These are phyloP conservation scores for Starmerella apicola DNA, from an alignment of 805 yeast species.

Conservation along the genomic window DNA sequence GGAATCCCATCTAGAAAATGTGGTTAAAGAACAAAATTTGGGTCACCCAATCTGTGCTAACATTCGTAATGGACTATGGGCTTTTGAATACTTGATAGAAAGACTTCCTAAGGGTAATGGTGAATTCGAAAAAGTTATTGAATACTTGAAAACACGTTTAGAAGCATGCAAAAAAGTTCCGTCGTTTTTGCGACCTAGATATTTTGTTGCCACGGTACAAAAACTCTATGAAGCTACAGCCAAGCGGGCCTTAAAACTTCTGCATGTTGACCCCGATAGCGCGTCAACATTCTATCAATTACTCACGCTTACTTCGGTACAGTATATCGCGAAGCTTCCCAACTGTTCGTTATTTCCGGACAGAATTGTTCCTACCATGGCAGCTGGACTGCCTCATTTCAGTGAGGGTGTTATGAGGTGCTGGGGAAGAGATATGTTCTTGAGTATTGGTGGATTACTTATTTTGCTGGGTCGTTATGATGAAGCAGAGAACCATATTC, in stretches of 20 bases:
- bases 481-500: constrained; percentile 68
- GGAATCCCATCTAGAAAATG: constrained; percentile 52
- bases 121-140: constrained; percentile 31
- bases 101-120: constrained; percentile 46
- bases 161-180: constrained; percentile 46
- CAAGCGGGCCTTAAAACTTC: constrained; percentile 49
- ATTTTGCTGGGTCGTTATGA: constrained; percentile 66
- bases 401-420: constrained; percentile 86
- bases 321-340: constrained; percentile 66
- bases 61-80: constrained; percentile 78
- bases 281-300: constrained; percentile 59
- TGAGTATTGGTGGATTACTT: constrained; percentile 70
- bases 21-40: constrained; percentile 58
- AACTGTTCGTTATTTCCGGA: constrained; percentile 66
- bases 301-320: constrained; percentile 69
- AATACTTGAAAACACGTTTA: constrained; percentile 54
- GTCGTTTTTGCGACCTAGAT: constrained; percentile 70
- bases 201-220: constrained; percentile 72
- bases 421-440: constrained; percentile 97
- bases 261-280: constrained; percentile 36
- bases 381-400: constrained; percentile 95
- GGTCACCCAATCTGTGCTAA: constrained; percentile 78
- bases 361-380: constrained; percentile 54
- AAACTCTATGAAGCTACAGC: constrained; percentile 75
- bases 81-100: constrained; percentile 58